A percentile compares a stretch with the other conserved stretches of the same genome.
These are phyloP conservation scores for Cylindricascospora bacillispora DNA, from an alignment of 1,139 yeast genomes.

Conservation along the genomic window DNA sequence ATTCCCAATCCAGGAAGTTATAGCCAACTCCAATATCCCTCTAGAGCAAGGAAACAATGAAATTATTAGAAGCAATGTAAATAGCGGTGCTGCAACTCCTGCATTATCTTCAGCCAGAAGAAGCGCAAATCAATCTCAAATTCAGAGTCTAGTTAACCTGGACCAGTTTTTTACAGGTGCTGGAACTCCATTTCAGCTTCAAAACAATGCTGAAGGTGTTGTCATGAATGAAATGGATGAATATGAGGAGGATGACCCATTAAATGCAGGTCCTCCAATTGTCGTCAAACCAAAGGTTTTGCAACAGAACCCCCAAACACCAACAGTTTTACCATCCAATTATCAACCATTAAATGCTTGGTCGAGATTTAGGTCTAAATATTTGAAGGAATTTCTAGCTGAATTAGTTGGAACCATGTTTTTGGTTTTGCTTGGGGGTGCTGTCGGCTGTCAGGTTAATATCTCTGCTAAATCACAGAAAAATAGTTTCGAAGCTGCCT, in stretches of 20 bases:
- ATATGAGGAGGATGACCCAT: background rate
- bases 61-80: constrained; percentile 3
- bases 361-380: constrained; percentile 22
- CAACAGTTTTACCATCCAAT: constrained; percentile 26
- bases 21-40: constrained; percentile 21
- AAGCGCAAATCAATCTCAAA: constrained; percentile 7
- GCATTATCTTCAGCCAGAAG: constrained; percentile 3
- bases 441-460: constrained; percentile 34
- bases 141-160: constrained; percentile 13
- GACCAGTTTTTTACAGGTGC: constrained; percentile 5
- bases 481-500: constrained; percentile 8
- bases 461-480: constrained; percentile 13
- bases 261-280: constrained; percentile 13
- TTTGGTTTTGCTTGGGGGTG: constrained; percentile 33
- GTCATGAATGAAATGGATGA: background rate
- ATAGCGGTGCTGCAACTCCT: constrained; percentile 3
- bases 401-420: constrained; percentile 37
- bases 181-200: constrained; percentile 1
- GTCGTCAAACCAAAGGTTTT: constrained; percentile 26
- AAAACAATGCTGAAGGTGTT: background rate
- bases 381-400: constrained; percentile 28
- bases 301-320: constrained; percentile 27
- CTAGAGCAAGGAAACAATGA: constrained; percentile 4
- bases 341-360: constrained; percentile 27
- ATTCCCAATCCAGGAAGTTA: constrained; percentile 23